These are phyloP conservation scores for Aegilops umbellulata DNA, from an alignment of 176 grass and related monocot genomes.

Conservation along the genomic window DNA sequence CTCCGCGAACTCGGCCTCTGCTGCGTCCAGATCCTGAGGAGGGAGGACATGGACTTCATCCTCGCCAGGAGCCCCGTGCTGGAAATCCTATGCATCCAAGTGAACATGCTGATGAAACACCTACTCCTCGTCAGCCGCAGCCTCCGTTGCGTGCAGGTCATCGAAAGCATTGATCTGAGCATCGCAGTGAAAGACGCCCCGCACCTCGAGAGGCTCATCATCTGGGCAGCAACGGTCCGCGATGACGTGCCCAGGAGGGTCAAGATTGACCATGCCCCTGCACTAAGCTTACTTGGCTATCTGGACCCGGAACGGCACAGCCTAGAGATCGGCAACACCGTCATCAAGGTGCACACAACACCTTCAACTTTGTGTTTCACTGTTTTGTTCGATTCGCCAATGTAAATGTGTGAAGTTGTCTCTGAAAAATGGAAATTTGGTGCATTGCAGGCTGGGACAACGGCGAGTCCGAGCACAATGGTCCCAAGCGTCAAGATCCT, in stretches of 20 bases:
- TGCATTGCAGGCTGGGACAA: background rate
- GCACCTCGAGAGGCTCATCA: background rate
- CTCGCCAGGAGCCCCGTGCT: slow-evolving; percentile 29
- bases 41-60: slow-evolving; percentile 16
- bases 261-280: slow-evolving; percentile 1
- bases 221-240: background rate
- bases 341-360: slow-evolving; percentile 6
- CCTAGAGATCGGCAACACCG: background rate
- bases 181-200: background rate
- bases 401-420: background rate
- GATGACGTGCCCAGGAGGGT: background rate
- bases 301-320: background rate
- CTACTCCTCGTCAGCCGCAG: slow-evolving; percentile 6
- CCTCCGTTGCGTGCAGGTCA: slow-evolving; percentile 19
- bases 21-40: background rate
- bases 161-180: background rate
- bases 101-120: background rate
- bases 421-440: background rate
- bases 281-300: background rate
- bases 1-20: slow-evolving; percentile 32
- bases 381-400: background rate
- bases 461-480: background rate
- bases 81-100: slow-evolving; percentile 14
- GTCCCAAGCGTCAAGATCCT: slow-evolving; percentile 23
- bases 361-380: background rate